Conservation (phyloP, 1,284 basidiomycete genomes). For the Rhodotorula sp. region DNA sequence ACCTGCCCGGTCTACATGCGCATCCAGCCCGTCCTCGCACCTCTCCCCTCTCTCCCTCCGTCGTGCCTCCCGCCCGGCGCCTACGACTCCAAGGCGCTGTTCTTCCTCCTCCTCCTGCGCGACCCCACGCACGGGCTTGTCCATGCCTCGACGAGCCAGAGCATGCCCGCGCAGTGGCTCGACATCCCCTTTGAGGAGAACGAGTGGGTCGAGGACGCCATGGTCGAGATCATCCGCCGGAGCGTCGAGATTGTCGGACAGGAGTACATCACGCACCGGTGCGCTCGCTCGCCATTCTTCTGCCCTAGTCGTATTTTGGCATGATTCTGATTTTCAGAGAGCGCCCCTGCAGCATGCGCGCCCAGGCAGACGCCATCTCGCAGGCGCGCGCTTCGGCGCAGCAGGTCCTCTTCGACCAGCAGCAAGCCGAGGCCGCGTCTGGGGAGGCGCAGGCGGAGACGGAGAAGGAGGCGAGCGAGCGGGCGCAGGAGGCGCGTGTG, state of each 20-base stretch:
- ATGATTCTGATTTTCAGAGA: no score
- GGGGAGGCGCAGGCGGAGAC: background rate
- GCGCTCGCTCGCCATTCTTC: background rate
- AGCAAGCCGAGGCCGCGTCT: background rate
- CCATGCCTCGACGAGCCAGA: conserved; percentile 76
- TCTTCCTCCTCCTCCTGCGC: conserved; percentile 78
- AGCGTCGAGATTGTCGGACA: conserved; percentile 67
- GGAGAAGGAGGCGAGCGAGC: conserved; percentile 14
- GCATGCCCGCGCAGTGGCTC: conserved; percentile 77
- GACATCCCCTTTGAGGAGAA: conserved; percentile 79
- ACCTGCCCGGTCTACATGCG: conserved; percentile 91
- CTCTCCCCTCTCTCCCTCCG: conserved; percentile 56
- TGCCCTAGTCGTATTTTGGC: background rate
- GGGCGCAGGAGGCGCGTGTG: conserved; percentile 29
- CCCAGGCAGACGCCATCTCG: conserved; percentile 51
- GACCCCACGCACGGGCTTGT: conserved; percentile 78
- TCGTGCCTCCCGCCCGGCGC: conserved; percentile 61
- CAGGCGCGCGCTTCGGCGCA: conserved; percentile 30
- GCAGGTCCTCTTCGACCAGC: conserved; percentile 13
- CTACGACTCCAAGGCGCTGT: conserved; percentile 60
- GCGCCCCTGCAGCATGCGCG: conserved; percentile 64
- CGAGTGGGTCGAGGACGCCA: conserved; percentile 91
- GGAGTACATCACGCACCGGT: conserved; percentile 65
- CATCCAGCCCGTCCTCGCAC: conserved; percentile 79
- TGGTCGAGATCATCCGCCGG: conserved; percentile 78